Base-by-base conservation (phyloP, 1,139 yeast genomes). In the Kodamaea sp. region DNA sequence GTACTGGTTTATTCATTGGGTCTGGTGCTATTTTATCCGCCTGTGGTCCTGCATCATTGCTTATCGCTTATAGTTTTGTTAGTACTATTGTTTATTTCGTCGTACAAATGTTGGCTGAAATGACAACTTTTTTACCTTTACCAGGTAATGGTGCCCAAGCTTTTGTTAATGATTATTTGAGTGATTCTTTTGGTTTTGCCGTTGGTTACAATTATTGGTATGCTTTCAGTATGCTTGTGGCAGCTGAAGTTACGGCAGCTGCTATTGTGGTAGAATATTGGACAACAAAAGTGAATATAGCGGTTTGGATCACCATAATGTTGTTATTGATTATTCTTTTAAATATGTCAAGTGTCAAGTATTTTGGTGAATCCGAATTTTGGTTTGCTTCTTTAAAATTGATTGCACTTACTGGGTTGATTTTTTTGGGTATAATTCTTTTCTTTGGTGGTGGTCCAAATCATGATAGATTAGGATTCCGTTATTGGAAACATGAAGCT, bases 311-410 rank as follows among this genome's bases (percentile, higher is more conserved):
- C 38, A 60, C 78, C 57, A 73, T 75, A n/a, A 63, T 75, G 40
- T 58, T 73, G 41, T 70, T 54, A 10, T 34, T 65, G 4, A 56
- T 66, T 38, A 60, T 72, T n/a, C 46, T 49, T 3, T 52, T 74
- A 22, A 75, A 75, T 46, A 55, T 71, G 53, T 54, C 61, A 35
- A 65, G 76, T 6, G 79, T 81, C 24, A 64, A 62, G 42, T 70
- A 67, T 34, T 81, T 77, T 50, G 87, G 87, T 28, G 87, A 81
- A 52, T 65, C 81, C 7, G 87, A 81, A 54, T 81, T 78, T 53
- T 78, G 79, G 76, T 67, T 82, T 45, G 86, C 89, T 0, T 61
- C 79, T 26, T 62, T 82, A 42, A 49, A 69, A 43, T 57, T 70
- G 44, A 52, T 67, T 37, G 60, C 69, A 5, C 59, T 67, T 35